Evolutionary conservation across 208 protist genomes (phyloP).

Genomic region (Porcisia deanei): DNA sequence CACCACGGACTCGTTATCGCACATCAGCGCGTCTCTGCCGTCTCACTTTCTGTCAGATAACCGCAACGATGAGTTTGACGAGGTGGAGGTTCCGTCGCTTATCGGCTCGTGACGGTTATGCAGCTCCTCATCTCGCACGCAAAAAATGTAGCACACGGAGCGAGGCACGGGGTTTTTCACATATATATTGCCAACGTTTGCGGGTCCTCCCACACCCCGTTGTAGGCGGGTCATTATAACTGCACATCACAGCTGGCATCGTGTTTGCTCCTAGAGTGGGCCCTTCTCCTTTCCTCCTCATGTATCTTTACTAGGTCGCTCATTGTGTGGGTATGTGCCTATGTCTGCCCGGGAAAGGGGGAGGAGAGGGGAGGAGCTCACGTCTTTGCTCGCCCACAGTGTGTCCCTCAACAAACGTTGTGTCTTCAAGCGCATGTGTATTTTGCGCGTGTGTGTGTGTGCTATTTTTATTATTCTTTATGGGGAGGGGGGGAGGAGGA

Average conservation of each 20-base stretch:
- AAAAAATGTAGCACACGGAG: background rate
- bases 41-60: background rate
- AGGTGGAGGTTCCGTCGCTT: slow-evolving; percentile 22
- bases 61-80: slow-evolving; percentile 19
- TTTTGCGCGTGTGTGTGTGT: too few species aligned
- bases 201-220: background rate
- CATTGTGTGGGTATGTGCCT: background rate
- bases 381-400: too few species aligned
- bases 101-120: slow-evolving; percentile 18
- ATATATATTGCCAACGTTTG: background rate
- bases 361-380: too few species aligned
- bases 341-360: background rate
- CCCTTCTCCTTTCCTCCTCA: background rate
- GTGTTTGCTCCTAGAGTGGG: background rate
- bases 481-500: too few species aligned
- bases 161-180: background rate
- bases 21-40: background rate
- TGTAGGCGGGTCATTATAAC: background rate
- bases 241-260: background rate
- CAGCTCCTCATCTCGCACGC: background rate
- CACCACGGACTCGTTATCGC: slow-evolving; percentile 3
- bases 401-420: too few species aligned
- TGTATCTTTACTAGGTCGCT: background rate
- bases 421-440: too few species aligned
- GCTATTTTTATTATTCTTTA: too few species aligned